Percentiles rank a stretch among this genome's conserved stretches.
Conservation (phyloP, 371 early-diverging fungal species). For the Cladochytrium tenue region DNA sequence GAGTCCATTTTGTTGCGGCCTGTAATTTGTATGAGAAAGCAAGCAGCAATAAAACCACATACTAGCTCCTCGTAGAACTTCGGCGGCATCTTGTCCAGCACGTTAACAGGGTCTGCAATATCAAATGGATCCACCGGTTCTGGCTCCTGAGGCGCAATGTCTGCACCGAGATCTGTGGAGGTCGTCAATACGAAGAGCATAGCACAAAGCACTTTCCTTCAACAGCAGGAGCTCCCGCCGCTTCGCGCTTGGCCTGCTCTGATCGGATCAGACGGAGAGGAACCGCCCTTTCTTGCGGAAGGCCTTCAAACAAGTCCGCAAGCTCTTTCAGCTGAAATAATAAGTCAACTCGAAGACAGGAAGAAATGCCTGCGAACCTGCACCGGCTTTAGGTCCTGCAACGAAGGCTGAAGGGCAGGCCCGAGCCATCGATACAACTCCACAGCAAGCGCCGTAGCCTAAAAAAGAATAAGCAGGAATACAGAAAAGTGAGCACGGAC, state of each 20-base stretch:
- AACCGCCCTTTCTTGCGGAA: constrained; percentile 60
- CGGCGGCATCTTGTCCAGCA: constrained; percentile 77
- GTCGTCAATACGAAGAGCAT: no score
- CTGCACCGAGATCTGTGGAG: no score
- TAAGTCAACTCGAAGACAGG: neutral
- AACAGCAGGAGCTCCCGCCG: constrained; percentile 49
- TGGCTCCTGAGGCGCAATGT: constrained; percentile 48
- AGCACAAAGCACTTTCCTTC: no score
- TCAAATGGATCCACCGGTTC: constrained; percentile 74
- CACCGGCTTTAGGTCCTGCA: constrained; percentile 68
- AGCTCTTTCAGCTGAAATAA: constrained; percentile 74
- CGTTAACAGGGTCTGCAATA: constrained; percentile 86
- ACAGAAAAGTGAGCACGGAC: constrained; percentile 36
- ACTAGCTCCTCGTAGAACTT: constrained; percentile 76
- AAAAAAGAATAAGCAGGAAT: neutral
- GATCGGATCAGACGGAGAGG: constrained; percentile 77
- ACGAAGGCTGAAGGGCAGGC: constrained; percentile 62
- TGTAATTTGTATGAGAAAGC: constrained; percentile 22
- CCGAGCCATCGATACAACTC: constrained; percentile 84
- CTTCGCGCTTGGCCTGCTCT: constrained; percentile 64
- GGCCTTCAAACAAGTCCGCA: constrained; percentile 74
- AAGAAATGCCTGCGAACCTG: constrained; percentile 33
- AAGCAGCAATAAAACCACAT: constrained; percentile 5
- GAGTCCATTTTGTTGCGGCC: constrained; percentile 91
- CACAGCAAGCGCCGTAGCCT: constrained; percentile 70